These are phyloP conservation scores for Porcisia deanei DNA, from an alignment of 208 protist genomes.

Conservation along the genomic window DNA sequence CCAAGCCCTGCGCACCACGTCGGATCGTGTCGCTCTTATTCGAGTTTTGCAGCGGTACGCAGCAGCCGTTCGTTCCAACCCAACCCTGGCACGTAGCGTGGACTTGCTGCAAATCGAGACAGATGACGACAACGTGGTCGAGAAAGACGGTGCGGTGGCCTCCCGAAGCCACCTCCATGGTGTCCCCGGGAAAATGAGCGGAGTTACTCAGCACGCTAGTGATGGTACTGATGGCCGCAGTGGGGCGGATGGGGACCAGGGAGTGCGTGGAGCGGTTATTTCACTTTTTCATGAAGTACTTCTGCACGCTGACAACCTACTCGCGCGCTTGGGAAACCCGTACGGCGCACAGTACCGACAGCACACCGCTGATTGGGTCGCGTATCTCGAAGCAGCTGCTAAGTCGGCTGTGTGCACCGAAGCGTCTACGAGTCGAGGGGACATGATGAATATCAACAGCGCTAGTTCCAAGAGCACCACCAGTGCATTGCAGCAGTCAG, in stretches of 20 bases:
- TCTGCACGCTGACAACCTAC: slow-evolving; percentile 25
- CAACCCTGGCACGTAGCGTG: not conserved
- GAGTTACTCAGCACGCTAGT: not conserved
- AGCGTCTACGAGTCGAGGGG: no score
- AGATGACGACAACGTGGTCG: not conserved
- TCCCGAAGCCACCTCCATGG: not conserved
- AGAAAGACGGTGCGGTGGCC: not conserved
- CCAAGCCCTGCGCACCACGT: slow-evolving; percentile 18
- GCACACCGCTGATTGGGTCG: slow-evolving; percentile 36
- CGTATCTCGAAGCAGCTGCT: slow-evolving; percentile 19
- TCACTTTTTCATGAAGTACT: slow-evolving; percentile 29
- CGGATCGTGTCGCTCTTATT: slow-evolving; percentile 13
- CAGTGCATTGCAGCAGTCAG: no score
- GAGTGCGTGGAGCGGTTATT: slow-evolving; percentile 12
- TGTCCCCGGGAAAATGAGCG: not conserved
- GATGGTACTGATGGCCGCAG: not conserved
- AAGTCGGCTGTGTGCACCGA: not conserved
- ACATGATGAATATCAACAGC: not conserved
- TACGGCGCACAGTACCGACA: slow-evolving; percentile 45
- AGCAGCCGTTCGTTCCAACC: slow-evolving; percentile 11
- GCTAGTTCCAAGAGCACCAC: not conserved
- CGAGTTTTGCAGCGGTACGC: slow-evolving; percentile 16
- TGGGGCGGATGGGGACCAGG: not conserved
- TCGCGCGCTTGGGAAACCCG: slow-evolving; percentile 37
- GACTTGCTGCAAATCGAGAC: slow-evolving; percentile 7